phyloP scores from a whole-genome alignment of 2,329 filamentous ascomycete genomes.

The Penicillium sp. region DNA sequence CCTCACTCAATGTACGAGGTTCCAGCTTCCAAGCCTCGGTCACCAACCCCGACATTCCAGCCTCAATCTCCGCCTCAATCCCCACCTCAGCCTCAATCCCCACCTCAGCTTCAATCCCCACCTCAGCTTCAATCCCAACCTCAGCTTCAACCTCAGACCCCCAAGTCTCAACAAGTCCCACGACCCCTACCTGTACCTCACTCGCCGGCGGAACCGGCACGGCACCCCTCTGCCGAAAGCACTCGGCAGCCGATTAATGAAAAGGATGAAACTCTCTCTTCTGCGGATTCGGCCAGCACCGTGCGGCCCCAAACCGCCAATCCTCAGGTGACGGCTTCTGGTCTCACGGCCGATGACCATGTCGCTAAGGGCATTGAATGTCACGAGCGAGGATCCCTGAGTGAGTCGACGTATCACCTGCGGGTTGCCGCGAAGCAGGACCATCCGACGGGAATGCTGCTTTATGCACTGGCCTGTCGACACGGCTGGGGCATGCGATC shows the following conservation, averaged over 20 bases:
- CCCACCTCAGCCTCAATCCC: neutral
- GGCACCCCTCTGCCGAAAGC: conserved; percentile 16
- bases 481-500: conserved; percentile 98
- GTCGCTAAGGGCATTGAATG: conserved; percentile 84
- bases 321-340: conserved; percentile 26
- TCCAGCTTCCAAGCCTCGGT: neutral
- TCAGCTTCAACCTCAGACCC: neutral
- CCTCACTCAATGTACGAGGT: conserved; percentile 30
- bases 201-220: conserved; percentile 2
- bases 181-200: conserved; percentile 6
- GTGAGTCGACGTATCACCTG: conserved; percentile 94
- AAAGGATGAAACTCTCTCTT: conserved; percentile 50
- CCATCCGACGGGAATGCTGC: conserved; percentile 88
- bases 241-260: conserved; percentile 20
- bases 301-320: conserved; percentile 39
- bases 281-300: conserved; percentile 65
- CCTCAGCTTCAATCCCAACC: too few relatives aligned
- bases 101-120: too few relatives aligned
- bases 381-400: conserved; percentile 81
- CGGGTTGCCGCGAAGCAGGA: conserved; percentile 82
- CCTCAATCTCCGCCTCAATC: neutral
- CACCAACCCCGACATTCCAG: neutral
- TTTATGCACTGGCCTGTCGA: conserved; percentile 90
- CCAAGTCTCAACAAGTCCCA: conserved; percentile 7
- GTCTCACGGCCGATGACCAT: conserved; percentile 69